Base-by-base conservation (phyloP, 768 basidiomycete species). In the Udeniomyces megalosporus region DNA sequence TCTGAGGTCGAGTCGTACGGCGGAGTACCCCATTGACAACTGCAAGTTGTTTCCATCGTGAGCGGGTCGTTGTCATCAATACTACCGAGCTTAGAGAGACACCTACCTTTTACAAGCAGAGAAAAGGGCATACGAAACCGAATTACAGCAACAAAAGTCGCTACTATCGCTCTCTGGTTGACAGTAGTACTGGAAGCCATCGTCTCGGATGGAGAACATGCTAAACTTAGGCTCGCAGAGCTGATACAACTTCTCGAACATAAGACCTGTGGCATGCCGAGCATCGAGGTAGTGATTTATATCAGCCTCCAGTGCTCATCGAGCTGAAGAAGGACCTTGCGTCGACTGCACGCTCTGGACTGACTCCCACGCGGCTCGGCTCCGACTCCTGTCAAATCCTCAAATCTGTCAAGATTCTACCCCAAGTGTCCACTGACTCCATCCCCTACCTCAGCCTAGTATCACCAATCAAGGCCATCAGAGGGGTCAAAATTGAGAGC, bases 11-110 rank as follows among this genome's bases (percentile, higher is more conserved):
- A 8, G 20, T 35, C 14, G 42, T 29, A 35, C 2, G 55, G 55
- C 6, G 55, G 55, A 11, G 55, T 57, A 22, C 55, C 55, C 55
- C 55, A 57, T 31, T 57, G 55, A 42, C 55, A 57, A n/a, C 55
- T 57, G 17, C 1, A 12, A 20, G 17, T 24, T 17, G 38, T n/a
- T n/a, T n/a, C n/a, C 38, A 42, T 42, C 38, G 38, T 8, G 38
- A 42, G 38, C 8, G 8, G 8, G 38, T 42, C 17, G 38, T 8
- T 42, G 38, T 8, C 38, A 42, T 8, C 10, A 42, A 42, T 8
- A 17, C 17, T 8, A 42, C 38, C 8, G 10, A 17, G 38, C 17
- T 42, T 42, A 17, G 38, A 42, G 17, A 42, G 10, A 42, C 17
- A 17, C 55, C 14, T 26, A 57, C 55, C 35, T 42, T n/a, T 57